Evolutionary conservation across 2,329 filamentous ascomycete species (phyloP).

Genomic region (Claviceps purpurea): DNA sequence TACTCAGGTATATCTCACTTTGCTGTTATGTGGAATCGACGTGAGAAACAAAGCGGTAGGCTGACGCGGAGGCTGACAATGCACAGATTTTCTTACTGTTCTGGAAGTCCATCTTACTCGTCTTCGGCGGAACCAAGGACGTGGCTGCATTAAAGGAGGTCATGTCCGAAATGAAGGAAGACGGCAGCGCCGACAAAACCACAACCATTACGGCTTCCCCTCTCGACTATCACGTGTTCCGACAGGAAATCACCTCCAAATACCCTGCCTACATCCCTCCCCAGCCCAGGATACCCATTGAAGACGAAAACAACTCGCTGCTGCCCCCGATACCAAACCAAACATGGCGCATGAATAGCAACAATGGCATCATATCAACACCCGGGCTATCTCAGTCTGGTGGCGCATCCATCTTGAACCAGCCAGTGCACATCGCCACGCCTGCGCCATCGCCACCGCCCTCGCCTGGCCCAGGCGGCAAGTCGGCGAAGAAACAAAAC

Average conservation of each 20-base stretch:
- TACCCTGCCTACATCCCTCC: constrained; percentile 95
- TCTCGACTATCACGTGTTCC: constrained; percentile 89
- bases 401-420: constrained; percentile 74
- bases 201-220: constrained; percentile 84
- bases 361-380: constrained; percentile 47
- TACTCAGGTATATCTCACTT: constrained; percentile 36
- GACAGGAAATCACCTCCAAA: constrained; percentile 93
- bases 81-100: constrained; percentile 61
- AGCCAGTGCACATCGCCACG: constrained; percentile 97
- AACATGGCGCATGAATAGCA: constrained; percentile 44
- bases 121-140: constrained; percentile 68
- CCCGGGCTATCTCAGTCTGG: constrained; percentile 40
- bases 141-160: constrained; percentile 61
- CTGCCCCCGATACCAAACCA: constrained; percentile 74
- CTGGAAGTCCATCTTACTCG: constrained; percentile 82
- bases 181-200: constrained; percentile 49
- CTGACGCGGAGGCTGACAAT: constrained; percentile 10
- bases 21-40: neutral
- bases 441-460: constrained; percentile 91
- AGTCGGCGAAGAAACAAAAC: constrained; percentile 95
- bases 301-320: constrained; percentile 82
- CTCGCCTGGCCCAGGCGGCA: constrained; percentile 73
- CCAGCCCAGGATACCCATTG: constrained; percentile 66
- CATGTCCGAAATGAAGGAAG: constrained; percentile 42
- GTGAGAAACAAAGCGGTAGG: neutral